Evolutionary conservation across 805 yeast species (phyloP), one percentile per base, ranked within the genome.

Genomic region (Cyberlindnera euphorbiiphila): DNA sequence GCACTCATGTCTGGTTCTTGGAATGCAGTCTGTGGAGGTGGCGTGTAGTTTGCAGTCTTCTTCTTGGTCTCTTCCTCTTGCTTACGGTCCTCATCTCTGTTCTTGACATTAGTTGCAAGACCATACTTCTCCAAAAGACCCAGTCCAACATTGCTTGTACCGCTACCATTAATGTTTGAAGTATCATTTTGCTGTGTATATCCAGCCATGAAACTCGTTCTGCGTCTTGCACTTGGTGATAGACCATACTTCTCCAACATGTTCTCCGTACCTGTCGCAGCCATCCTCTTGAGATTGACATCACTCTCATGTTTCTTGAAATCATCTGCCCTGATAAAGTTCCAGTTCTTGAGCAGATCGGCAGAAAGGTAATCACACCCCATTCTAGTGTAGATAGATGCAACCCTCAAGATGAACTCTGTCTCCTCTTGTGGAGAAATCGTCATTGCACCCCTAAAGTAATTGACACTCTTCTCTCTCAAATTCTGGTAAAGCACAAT

Each of bases 301-400:
- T 27, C 34, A 28, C 50, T 47, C 19, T 38, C 42, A 10, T 41
- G 37, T 32, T 40, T 49, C 40, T 41, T 50, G 21, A 40, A 18
- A 4, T 42, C 41, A 4, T 43, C 50, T n/a, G 35, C 11, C 29
- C 46, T 54, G 9, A 63, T 45, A 53, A 87, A 88, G 21, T 62
- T 62, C 96, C 96, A 89, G 42, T 74, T 76, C 32, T 66, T 67
- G 2, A 82, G 65, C 31, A 88, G 57, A 35, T 76, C 70, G 17
- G 85, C 54, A 0, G 88, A 78, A 28, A 91, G 58, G 42, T 78
- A 74, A 51, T 89, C 95, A 61, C 98, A 89, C 0, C 98, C 98
- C 96, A 89, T 86, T 40, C 94, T 68, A 12, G 76, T 69, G 52
- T 87, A 85, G 43, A 87, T 81, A 25, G 71, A 64, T 7, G 84